A percentile compares a stretch with the other conserved stretches of the same genome.
Evolutionary conservation across 2,329 filamentous ascomycete species (phyloP).

Genomic region (Scleromitrula shiraiana): DNA sequence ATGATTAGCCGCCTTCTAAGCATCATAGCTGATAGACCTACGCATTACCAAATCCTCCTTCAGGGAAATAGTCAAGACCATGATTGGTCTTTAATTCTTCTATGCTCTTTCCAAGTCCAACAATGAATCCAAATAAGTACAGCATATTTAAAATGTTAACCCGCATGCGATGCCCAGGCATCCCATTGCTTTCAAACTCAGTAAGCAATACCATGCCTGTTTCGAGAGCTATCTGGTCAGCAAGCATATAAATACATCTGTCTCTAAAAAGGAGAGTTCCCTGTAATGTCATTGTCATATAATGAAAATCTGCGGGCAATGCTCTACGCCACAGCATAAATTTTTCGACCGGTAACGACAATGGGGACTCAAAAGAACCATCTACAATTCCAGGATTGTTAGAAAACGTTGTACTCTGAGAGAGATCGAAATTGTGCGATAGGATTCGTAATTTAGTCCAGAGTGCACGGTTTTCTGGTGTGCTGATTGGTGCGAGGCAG

Average conservation of each 20-base stretch:
- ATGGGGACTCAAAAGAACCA: rapidly evolving
- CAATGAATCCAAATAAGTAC: background rate
- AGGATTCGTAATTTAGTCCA: background rate
- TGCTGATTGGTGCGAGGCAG: background rate
- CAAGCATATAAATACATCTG: background rate
- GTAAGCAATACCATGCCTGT: background rate
- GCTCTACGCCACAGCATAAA: background rate
- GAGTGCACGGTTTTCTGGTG: background rate
- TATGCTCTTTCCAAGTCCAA: background rate
- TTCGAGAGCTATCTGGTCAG: background rate
- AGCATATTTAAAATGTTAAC: background rate
- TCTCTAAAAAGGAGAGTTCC: background rate
- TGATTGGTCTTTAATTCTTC: background rate
- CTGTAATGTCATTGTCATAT: background rate
- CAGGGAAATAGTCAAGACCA: background rate
- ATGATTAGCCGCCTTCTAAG: background rate
- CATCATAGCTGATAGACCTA: background rate
- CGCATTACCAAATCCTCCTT: background rate
- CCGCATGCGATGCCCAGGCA: background rate
- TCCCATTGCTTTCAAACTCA: background rate
- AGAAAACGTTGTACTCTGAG: background rate
- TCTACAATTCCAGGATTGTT: background rate
- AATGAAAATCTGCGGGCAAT: background rate
- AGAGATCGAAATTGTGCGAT: background rate
- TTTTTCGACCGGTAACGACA: background rate